These are phyloP conservation scores for Parietaria judaica DNA, from an alignment of 306 rosid genomes.

Conservation along the genomic window DNA sequence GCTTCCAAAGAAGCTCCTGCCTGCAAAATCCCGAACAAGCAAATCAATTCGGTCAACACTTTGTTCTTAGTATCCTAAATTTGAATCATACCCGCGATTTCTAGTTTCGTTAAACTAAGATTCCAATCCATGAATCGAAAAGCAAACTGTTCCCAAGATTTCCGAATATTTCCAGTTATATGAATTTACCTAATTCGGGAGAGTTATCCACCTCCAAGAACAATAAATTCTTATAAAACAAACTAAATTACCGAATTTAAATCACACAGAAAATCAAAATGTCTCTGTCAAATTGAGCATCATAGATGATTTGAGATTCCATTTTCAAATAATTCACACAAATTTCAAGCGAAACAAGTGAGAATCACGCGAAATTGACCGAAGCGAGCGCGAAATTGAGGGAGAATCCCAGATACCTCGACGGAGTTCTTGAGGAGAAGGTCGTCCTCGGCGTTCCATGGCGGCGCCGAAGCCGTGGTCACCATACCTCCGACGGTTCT, in stretches of 20 bases:
- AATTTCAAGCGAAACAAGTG: neutral
- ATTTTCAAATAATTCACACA: no score
- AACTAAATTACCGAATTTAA: no score
- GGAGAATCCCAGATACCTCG: conserved; percentile 46
- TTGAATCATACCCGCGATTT: neutral
- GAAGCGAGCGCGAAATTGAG: neutral
- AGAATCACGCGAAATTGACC: neutral
- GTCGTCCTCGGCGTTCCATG: conserved; percentile 71
- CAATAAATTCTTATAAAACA: no score
- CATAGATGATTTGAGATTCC: no score
- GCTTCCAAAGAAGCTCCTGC: conserved; percentile 82
- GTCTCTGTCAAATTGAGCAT: no score
- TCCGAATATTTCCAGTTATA: no score
- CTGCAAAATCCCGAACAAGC: conserved; percentile 19
- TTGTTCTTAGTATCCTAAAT: neutral
- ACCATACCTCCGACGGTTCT: conserved; percentile 15
- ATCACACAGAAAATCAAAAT: no score
- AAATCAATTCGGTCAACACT: neutral
- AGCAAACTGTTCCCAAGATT: neutral
- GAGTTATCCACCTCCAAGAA: no score
- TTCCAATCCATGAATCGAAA: neutral
- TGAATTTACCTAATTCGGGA: no score
- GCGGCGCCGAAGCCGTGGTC: conserved; percentile 22
- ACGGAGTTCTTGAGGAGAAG: conserved; percentile 62
- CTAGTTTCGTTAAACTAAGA: neutral